These are phyloP conservation scores for Hymenoscyphus infarciens DNA, from an alignment of 2,329 filamentous ascomycete genomes.

Conservation along the genomic window DNA sequence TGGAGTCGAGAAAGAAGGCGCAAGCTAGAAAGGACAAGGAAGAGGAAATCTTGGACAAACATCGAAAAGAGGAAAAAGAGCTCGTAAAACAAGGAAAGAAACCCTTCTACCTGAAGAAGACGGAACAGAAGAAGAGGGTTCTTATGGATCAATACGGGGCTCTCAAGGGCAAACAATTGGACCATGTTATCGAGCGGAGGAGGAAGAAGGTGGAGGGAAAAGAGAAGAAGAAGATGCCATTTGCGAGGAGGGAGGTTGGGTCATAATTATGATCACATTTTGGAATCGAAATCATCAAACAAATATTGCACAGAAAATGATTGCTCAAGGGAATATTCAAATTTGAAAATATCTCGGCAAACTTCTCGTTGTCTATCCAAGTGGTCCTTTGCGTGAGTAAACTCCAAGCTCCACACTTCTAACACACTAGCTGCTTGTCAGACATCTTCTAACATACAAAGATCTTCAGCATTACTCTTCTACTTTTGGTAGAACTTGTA, in stretches of 20 bases:
- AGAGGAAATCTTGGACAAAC: constrained; percentile 66
- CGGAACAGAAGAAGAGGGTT: constrained; percentile 83
- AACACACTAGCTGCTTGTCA: too few relatives aligned
- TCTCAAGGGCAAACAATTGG: constrained; percentile 82
- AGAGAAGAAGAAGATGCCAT: constrained; percentile 76
- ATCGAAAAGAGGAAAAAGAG: constrained; percentile 80
- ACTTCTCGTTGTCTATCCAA: background rate
- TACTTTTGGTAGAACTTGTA: too few relatives aligned
- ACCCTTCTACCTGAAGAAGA: constrained; percentile 90
- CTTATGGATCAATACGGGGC: constrained; percentile 74
- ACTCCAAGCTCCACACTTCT: too few relatives aligned
- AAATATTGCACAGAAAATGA: background rate
- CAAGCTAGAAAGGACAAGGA: constrained; percentile 66
- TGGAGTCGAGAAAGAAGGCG: constrained; percentile 74
- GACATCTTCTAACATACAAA: too few relatives aligned
- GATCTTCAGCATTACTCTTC: too few relatives aligned
- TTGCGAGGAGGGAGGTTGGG: constrained; percentile 41
- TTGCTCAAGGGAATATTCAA: background rate
- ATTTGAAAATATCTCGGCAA: background rate
- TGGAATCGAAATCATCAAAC: background rate
- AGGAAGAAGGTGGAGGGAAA: constrained; percentile 84
- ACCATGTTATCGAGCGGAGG: constrained; percentile 79
- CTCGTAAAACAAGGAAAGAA: constrained; percentile 82
- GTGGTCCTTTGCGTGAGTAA: background rate
- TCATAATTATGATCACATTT: constrained; percentile 2